Evolutionary conservation across 192 early-diverging fungal genomes (phyloP).

Genomic region (Backusella macrospora): DNA sequence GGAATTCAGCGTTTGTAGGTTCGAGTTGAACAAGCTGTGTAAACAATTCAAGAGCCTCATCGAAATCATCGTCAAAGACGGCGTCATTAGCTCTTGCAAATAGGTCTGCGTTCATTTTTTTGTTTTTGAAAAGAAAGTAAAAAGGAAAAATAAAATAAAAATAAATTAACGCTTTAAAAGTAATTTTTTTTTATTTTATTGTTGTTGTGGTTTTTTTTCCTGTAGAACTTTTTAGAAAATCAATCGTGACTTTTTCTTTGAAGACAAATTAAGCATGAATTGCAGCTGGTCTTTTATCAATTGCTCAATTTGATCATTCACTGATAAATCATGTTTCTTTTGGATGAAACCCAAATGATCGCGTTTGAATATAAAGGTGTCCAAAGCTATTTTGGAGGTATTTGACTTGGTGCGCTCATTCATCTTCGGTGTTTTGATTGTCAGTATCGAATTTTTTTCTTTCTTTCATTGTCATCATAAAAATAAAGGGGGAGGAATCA

Average conservation of each 20-base stretch:
- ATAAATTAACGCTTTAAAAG: neutral
- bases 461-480: too few species aligned
- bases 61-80: slow-evolving; percentile 80
- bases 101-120: slow-evolving; percentile 18
- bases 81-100: slow-evolving; percentile 67
- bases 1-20: slow-evolving; percentile 65
- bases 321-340: too few species aligned
- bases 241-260: slow-evolving; percentile 7
- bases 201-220: too few species aligned
- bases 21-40: slow-evolving; percentile 66
- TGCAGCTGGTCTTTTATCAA: too few species aligned
- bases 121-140: neutral
- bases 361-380: too few species aligned
- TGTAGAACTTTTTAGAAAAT: neutral
- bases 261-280: neutral
- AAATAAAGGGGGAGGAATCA: too few species aligned
- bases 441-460: too few species aligned
- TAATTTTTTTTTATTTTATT: neutral
- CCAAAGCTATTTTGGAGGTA: too few species aligned
- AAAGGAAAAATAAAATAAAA: neutral
- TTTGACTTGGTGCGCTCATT: too few species aligned
- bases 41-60: slow-evolving; percentile 70
- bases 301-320: too few species aligned
- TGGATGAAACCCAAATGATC: too few species aligned
- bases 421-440: too few species aligned